Percentiles rank a stretch among this genome's conserved stretches.
These are phyloP conservation scores for Aspergillus sp. DNA, from an alignment of 2,329 filamentous ascomycete species.

Conservation along the genomic window DNA sequence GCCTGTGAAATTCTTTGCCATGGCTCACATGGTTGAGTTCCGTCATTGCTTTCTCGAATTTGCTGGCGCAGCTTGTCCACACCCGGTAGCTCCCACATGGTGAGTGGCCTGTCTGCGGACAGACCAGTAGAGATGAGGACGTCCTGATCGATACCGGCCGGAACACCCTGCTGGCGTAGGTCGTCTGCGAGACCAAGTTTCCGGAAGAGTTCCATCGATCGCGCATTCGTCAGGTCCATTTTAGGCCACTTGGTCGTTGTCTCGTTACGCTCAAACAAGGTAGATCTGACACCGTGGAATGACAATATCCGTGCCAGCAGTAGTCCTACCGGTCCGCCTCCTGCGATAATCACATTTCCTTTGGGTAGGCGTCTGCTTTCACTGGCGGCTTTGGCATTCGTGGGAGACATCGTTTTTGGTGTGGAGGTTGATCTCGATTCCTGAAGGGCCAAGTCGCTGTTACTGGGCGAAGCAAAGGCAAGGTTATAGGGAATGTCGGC, in stretches of 20 bases:
- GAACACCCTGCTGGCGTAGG: not conserved
- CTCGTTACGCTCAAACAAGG: no score
- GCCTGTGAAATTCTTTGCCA: conserved; percentile 33
- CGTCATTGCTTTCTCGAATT: conserved; percentile 32
- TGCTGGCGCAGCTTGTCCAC: conserved; percentile 7
- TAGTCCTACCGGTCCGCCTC: no score
- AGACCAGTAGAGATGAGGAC: not conserved
- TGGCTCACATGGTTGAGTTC: conserved; percentile 30
- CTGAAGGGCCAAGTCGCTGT: no score
- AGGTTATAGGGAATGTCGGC: no score
- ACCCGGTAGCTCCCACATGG: not conserved
- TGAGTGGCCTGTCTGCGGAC: not conserved
- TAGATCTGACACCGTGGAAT: no score
- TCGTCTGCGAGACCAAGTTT: not conserved
- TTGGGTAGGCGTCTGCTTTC: no score
- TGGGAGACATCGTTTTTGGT: no score
- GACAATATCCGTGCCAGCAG: no score
- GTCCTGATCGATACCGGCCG: not conserved
- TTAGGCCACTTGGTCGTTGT: not conserved
- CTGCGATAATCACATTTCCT: no score
- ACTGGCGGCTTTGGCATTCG: no score
- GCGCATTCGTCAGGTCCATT: not conserved
- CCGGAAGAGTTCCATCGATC: conserved; percentile 18
- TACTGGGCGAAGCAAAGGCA: no score
- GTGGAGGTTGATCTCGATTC: no score